Conservation (phyloP, 805 yeast species). For the Pichia sporocuriosa region DNA sequence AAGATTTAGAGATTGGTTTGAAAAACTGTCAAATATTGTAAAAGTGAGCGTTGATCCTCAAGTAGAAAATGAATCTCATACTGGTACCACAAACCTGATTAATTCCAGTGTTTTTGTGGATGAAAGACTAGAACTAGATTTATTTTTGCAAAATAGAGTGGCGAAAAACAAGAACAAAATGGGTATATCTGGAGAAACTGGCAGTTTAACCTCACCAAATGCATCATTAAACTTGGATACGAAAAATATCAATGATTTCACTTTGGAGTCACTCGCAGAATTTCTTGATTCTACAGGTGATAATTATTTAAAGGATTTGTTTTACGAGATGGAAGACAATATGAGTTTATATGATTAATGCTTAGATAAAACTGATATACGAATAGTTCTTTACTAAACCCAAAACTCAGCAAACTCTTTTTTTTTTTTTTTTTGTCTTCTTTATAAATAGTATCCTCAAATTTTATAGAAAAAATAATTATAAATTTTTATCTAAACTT, state of each 20-base stretch:
- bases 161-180: conserved; percentile 3
- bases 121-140: conserved; percentile 15
- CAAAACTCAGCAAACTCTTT: too few relatives aligned
- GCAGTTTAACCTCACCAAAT: neutral
- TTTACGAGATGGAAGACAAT: conserved; percentile 25
- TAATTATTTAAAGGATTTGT: conserved; percentile 24
- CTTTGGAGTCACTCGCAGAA: conserved; percentile 23
- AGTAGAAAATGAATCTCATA: neutral
- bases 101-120: conserved; percentile 12
- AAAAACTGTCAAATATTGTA: conserved; percentile 19
- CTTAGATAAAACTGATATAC: too few relatives aligned
- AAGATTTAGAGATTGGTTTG: conserved; percentile 27
- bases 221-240: neutral
- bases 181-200: conserved; percentile 8
- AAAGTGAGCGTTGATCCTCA: conserved; percentile 4
- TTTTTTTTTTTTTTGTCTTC: too few relatives aligned
- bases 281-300: conserved; percentile 29
- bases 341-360: conserved; percentile 2
- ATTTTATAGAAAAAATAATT: too few relatives aligned
- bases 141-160: conserved; percentile 8
- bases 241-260: neutral
- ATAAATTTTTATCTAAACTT: too few relatives aligned
- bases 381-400: too few relatives aligned
- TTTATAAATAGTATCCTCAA: too few relatives aligned
- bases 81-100: neutral